These are phyloP conservation scores for Dichomitus squalens DNA, from an alignment of 1,284 basidiomycete species.

Conservation along the genomic window DNA sequence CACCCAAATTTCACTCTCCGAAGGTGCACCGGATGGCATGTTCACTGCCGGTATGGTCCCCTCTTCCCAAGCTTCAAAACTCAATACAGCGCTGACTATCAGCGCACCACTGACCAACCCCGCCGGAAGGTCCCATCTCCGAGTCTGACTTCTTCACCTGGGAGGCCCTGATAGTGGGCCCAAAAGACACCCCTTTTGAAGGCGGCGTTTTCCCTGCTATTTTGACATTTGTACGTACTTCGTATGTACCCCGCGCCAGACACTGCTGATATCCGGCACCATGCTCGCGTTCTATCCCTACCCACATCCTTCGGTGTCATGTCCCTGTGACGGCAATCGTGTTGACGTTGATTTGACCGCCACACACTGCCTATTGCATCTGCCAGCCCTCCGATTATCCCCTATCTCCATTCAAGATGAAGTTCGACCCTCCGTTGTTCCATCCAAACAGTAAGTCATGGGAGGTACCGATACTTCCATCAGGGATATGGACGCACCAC, in stretches of 20 bases:
- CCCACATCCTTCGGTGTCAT: constrained; percentile 4
- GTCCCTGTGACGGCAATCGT: too few species aligned
- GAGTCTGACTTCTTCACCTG: constrained; percentile 98
- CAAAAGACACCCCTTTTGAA: constrained; percentile 98
- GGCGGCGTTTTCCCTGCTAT: constrained; percentile 95
- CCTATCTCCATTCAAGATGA: constrained; percentile 97
- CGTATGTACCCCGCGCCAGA: constrained; percentile 11
- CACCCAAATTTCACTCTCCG: constrained; percentile 8
- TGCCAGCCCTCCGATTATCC: constrained; percentile 88
- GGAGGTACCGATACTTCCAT: neutral
- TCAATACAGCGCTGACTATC: constrained; percentile 16
- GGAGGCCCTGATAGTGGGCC: constrained; percentile 97
- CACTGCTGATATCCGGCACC: constrained; percentile 12
- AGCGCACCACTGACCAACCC: neutral
- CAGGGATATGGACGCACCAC: neutral
- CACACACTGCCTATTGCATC: neutral
- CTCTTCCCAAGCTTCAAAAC: constrained; percentile 1
- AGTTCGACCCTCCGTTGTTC: constrained; percentile 94
- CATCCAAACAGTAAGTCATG: constrained; percentile 90
- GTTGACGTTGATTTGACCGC: too few species aligned
- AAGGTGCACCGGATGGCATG: constrained; percentile 89
- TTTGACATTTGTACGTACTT: constrained; percentile 81
- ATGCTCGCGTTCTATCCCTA: constrained; percentile 1
- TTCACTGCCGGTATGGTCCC: constrained; percentile 80
- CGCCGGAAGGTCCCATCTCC: constrained; percentile 73